These are phyloP conservation scores for Batkoa obscura DNA, from an alignment of 371 early-diverging fungal species.

Conservation along the genomic window DNA sequence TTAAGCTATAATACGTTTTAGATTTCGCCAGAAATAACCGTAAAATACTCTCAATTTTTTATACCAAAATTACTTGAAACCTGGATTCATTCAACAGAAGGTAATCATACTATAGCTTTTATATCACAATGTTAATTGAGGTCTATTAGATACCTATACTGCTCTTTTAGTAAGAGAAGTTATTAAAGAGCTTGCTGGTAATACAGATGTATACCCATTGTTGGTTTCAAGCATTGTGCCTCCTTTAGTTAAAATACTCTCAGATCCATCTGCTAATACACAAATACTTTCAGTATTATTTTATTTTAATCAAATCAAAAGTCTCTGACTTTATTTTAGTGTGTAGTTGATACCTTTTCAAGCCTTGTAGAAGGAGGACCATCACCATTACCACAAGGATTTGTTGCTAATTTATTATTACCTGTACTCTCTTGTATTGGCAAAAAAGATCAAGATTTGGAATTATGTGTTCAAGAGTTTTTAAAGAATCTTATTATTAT, in stretches of 20 bases:
- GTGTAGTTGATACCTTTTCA: conserved; percentile 51
- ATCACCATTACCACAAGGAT: conserved; percentile 51
- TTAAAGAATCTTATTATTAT: conserved; percentile 24
- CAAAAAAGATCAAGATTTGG: conserved; percentile 1
- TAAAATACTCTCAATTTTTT: conserved; percentile 45
- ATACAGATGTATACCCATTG: conserved; percentile 31
- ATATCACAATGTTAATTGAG: neutral
- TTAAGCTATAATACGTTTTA: conserved; percentile 4
- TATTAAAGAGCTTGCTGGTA: conserved; percentile 52
- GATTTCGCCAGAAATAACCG: conserved; percentile 46
- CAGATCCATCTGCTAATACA: conserved; percentile 20
- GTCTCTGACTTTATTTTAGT: conserved; percentile 13
- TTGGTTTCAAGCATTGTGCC: conserved; percentile 53
- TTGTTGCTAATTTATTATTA: conserved; percentile 17
- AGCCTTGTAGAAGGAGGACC: conserved; percentile 38
- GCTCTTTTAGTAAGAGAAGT: conserved; percentile 55
- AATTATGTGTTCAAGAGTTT: conserved; percentile 10
- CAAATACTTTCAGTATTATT: conserved; percentile 27
- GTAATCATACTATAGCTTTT: conserved; percentile 14
- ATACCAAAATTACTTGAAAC: conserved; percentile 53
- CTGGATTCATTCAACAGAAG: conserved; percentile 51
- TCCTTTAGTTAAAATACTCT: conserved; percentile 33
- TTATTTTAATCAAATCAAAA: neutral
- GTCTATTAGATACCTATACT: conserved; percentile 29
- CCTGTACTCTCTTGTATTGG: conserved; percentile 1